Evolutionary conservation across 345 rosid genomes (phyloP), one percentile per base, ranked within the genome.

Genomic region (Acer saccharum): DNA sequence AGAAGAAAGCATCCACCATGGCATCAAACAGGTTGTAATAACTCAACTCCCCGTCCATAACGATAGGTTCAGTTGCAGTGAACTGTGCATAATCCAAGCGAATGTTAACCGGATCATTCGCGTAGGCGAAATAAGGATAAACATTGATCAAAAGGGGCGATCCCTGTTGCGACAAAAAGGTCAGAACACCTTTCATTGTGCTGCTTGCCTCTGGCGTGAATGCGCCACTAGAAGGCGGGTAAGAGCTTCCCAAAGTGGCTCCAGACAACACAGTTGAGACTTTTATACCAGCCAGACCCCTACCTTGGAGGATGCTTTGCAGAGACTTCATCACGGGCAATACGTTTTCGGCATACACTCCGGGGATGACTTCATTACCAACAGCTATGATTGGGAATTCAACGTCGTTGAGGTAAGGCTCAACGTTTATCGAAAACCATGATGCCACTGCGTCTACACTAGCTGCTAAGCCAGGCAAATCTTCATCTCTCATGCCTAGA

Each of bases 21-120:
- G 82, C 78, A 52, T 79, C 80, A 16, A 82, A 79, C 12, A 82
- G 32, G 72, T 72, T 72, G 18, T 2, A 35, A 55, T 79, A 82
- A 6, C 16, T 32, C 57, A 75, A 54, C 35, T 2, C 43, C n/a
- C 75, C 80, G 55, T 82, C 80, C 6, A 0, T 23, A 68, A 76
- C 80, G 27, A 76, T 64, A 6, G 11, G 13, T 2, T 14, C 20
- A 0, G 41, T n/a, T 0, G 63, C 61, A 1, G 54, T 72, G 16
- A 79, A 76, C 18, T 58, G 54, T 6, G 72, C 81, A 25, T 80
- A 77, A 52, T 83, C 86, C 48, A 73, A 43, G 3, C 55, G 10
- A 0, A 77, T 35, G 25, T 63, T 9, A 11, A 0, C 57, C 0
- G 67, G 79, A 16, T 69, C 70, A 18, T 21, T 10, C 2, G 69